Conservation (phyloP, 2,329 filamentous ascomycete species). For the Trichoderma aggressivum region DNA sequence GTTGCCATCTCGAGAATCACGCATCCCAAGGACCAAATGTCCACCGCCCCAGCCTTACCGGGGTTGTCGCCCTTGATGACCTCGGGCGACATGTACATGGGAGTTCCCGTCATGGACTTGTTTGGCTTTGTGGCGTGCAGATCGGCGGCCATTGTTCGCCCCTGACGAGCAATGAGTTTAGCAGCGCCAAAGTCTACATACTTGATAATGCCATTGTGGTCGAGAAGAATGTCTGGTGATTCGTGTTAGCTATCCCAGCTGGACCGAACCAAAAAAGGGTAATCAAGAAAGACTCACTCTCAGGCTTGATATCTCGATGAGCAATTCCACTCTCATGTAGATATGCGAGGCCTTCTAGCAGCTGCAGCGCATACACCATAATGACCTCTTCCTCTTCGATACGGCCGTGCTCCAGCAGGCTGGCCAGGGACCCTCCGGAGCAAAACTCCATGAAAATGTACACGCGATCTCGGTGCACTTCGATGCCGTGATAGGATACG, state of each 20-base stretch:
- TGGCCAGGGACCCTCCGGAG: constrained; percentile 87
- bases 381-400: constrained; percentile 98
- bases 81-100: constrained; percentile 99
- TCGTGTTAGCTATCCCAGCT: constrained; percentile 20
- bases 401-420: constrained; percentile 85
- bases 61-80: constrained; percentile 87
- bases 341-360: constrained; percentile 90
- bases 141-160: constrained; percentile 71
- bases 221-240: constrained; percentile 79
- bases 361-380: constrained; percentile 91
- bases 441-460: constrained; percentile 99
- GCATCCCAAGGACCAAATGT: constrained; percentile 95
- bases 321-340: constrained; percentile 89
- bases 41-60: constrained; percentile 79
- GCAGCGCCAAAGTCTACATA: constrained; percentile 98
- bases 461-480: constrained; percentile 97
- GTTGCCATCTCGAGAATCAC: constrained; percentile 98
- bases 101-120: constrained; percentile 93
- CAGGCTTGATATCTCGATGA: constrained; percentile 96
- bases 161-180: constrained; percentile 92
- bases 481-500: constrained; percentile 95
- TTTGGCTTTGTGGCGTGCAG: constrained; percentile 63
- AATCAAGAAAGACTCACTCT: constrained; percentile 65
- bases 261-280: not conserved
- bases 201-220: constrained; percentile 98